Evolutionary conservation across 495 filamentous ascomycete species (phyloP).

Genomic region (Xylaria venustula): DNA sequence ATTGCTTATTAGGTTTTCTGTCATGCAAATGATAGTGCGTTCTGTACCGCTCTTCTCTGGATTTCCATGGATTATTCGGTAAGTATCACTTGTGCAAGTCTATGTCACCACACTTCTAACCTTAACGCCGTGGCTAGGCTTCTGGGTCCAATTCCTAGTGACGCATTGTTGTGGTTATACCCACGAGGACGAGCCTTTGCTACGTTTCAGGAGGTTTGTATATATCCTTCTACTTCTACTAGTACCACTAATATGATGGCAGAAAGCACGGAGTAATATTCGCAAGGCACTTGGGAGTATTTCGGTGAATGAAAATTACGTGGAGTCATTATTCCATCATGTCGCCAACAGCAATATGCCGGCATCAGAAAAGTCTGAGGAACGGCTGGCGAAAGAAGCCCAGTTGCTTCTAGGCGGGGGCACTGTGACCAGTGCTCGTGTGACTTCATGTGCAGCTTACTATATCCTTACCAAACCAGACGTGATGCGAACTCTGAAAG

Average conservation of each 20-base stretch:
- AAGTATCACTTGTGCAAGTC: not conserved
- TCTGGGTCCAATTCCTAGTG: not conserved
- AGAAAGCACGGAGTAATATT: slow-evolving; percentile 11
- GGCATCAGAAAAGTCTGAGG: slow-evolving; percentile 24
- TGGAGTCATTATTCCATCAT: slow-evolving; percentile 26
- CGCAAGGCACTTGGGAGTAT: not conserved
- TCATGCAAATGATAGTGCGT: slow-evolving; percentile 15
- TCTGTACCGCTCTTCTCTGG: slow-evolving; percentile 19
- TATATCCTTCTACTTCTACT: not conserved
- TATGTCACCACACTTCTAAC: not conserved
- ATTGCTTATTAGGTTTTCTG: not conserved
- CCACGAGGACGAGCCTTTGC: slow-evolving; percentile 17
- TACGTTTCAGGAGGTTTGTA: slow-evolving; percentile 12
- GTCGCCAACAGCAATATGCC: slow-evolving; percentile 30
- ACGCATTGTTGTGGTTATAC: slow-evolving; percentile 18
- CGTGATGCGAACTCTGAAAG: slow-evolving; percentile 20
- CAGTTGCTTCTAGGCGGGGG: slow-evolving; percentile 26
- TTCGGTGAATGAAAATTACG: not conserved
- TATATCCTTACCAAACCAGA: slow-evolving; percentile 26
- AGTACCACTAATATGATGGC: not conserved
- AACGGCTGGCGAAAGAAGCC: slow-evolving; percentile 29
- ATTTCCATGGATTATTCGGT: slow-evolving; percentile 21
- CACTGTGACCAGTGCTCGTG: slow-evolving; percentile 29
- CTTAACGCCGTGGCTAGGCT: not conserved
- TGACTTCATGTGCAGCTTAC: slow-evolving; percentile 23